These are phyloP conservation scores for Fusarium sp. DNA, from an alignment of 2,329 filamentous ascomycete genomes.

Conservation along the genomic window DNA sequence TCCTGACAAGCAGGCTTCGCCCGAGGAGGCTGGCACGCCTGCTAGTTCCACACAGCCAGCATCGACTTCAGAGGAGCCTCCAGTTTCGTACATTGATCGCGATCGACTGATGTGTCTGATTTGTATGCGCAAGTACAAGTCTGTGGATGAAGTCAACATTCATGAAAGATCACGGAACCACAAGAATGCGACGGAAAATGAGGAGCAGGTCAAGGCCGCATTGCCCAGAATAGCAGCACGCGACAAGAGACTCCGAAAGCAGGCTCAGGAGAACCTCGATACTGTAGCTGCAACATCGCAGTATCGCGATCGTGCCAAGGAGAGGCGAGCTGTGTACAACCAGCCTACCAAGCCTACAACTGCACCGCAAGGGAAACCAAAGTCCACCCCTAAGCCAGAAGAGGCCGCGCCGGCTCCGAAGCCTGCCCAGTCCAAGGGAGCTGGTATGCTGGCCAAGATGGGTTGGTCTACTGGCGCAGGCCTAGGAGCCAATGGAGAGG, in stretches of 20 bases:
- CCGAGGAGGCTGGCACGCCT: conserved; percentile 16
- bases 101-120: conserved; percentile 61
- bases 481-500: conserved; percentile 72
- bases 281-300: conserved; percentile 49
- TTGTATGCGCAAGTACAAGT: conserved; percentile 62
- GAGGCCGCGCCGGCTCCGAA: conserved; percentile 38
- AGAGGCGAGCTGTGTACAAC: conserved; percentile 72
- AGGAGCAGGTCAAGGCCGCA: conserved; percentile 63
- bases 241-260: conserved; percentile 54
- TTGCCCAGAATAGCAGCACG: conserved; percentile 54
- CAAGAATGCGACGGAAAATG: conserved; percentile 55
- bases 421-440: conserved; percentile 69
- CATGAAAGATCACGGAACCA: conserved; percentile 60
- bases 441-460: conserved; percentile 77
- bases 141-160: conserved; percentile 56
- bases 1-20: conserved; percentile 21
- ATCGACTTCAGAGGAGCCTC: conserved; percentile 7
- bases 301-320: conserved; percentile 76
- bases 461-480: conserved; percentile 76
- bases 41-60: conserved; percentile 5
- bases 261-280: conserved; percentile 44
- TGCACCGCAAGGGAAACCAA: conserved; percentile 54
- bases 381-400: conserved; percentile 38
- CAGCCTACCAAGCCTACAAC: conserved; percentile 67
- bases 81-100: conserved; percentile 69